These are phyloP conservation scores for Nothophaeocryptopus gaeumannii DNA, from an alignment of 2,329 filamentous ascomycete species.

Conservation along the genomic window DNA sequence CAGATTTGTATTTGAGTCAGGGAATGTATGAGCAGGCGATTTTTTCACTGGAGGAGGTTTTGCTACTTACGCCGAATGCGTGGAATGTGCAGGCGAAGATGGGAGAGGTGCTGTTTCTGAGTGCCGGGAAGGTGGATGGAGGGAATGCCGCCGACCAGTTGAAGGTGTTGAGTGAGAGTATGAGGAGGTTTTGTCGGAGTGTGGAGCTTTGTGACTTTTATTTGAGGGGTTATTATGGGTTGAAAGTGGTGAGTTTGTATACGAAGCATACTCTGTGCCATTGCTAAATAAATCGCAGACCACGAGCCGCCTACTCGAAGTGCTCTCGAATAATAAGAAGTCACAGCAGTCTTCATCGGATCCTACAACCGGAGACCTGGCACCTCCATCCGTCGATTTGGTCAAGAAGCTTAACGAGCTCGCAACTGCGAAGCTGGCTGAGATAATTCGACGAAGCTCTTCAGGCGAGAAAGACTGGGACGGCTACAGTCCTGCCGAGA, in stretches of 20 bases:
- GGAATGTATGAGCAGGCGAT: constrained; percentile 79
- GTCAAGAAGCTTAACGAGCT: constrained; percentile 67
- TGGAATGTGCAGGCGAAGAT: constrained; percentile 94
- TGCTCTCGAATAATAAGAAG: constrained; percentile 27
- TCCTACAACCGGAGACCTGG: constrained; percentile 37
- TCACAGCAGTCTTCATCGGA: constrained; percentile 33
- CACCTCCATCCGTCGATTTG: constrained; percentile 56
- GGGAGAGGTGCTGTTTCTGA: constrained; percentile 78
- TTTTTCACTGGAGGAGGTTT: constrained; percentile 84
- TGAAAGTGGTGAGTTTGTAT: constrained; percentile 64
- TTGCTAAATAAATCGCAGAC: constrained; percentile 22
- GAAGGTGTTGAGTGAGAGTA: constrained; percentile 64
- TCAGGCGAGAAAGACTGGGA: constrained; percentile 65
- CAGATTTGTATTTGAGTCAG: constrained; percentile 79
- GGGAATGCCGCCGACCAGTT: constrained; percentile 34
- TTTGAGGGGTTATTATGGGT: constrained; percentile 84
- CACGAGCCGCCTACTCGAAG: constrained; percentile 25
- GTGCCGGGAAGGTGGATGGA: constrained; percentile 39
- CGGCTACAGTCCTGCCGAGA: constrained; percentile 69
- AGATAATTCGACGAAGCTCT: constrained; percentile 67
- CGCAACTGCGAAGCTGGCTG: constrained; percentile 70
- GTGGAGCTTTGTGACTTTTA: constrained; percentile 94
- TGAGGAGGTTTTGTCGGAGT: constrained; percentile 84
- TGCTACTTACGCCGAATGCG: constrained; percentile 82
- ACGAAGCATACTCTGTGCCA: too few relatives aligned